These are phyloP conservation scores for Kappamyces sp. DNA, from an alignment of 192 early-diverging fungal genomes.

Conservation along the genomic window DNA sequence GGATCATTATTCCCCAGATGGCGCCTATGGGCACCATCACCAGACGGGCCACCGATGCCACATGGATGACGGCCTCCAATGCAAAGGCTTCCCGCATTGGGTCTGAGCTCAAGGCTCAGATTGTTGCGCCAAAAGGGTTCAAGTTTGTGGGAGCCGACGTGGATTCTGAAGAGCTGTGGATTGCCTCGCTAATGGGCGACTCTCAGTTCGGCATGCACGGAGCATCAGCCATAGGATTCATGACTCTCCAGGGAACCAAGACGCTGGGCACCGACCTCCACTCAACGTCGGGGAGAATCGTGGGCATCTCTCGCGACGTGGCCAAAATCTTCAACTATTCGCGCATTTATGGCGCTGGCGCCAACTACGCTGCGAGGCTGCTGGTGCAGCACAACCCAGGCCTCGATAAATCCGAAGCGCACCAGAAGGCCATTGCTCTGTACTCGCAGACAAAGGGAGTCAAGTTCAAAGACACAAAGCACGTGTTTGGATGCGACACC, in stretches of 20 bases:
- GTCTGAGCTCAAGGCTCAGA: conserved; percentile 85
- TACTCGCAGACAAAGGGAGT: conserved; percentile 81
- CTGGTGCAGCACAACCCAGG: conserved; percentile 74
- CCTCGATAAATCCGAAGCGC: conserved; percentile 59
- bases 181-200: conserved; percentile 88
- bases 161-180: conserved; percentile 96
- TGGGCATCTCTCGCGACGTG: conserved; percentile 78
- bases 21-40: conserved; percentile 96
- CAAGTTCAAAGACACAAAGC: conserved; percentile 27
- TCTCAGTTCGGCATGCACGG: conserved; percentile 91
- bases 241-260: conserved; percentile 96
- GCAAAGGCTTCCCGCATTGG: conserved; percentile 84
- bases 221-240: conserved; percentile 89
- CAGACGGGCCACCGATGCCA: conserved; percentile 81
- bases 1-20: conserved; percentile 85
- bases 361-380: conserved; percentile 72
- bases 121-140: conserved; percentile 77
- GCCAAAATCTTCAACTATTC: conserved; percentile 96
- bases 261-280: conserved; percentile 83
- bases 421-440: conserved; percentile 58
- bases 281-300: conserved; percentile 81
- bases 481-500: conserved; percentile 13
- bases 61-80: conserved; percentile 95
- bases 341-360: conserved; percentile 92
- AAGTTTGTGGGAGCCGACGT: conserved; percentile 94